phyloP scores from a whole-genome alignment of 352 stramenopile species.

The Phytopythium boreale region DNA sequence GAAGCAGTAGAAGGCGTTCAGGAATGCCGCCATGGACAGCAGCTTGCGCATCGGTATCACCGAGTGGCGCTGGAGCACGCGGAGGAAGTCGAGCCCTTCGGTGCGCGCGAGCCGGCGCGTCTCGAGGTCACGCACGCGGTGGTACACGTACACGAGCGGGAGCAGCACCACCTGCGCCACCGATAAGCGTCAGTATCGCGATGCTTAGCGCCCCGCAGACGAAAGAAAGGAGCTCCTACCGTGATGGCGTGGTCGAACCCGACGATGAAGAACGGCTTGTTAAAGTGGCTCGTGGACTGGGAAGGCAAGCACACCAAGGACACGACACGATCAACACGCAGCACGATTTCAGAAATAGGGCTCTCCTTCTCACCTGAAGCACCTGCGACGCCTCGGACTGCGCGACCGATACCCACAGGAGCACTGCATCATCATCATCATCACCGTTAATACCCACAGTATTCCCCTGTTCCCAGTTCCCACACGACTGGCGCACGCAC shows the following conservation, averaged over 20 bases:
- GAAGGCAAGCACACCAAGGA: neutral
- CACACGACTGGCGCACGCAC: neutral
- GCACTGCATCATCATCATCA: conserved; percentile 9
- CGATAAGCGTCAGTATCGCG: neutral
- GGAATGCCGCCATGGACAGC: conserved; percentile 20
- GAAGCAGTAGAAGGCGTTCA: conserved; percentile 38
- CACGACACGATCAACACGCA: neutral
- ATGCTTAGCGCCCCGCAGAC: neutral
- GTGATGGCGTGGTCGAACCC: conserved; percentile 52
- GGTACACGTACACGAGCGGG: conserved; percentile 32
- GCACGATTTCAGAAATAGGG: neutral
- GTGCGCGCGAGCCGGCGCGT: conserved; percentile 4
- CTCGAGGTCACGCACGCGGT: conserved; percentile 21
- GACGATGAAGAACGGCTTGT: conserved; percentile 56
- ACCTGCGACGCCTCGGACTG: conserved; percentile 28
- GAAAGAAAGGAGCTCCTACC: conserved; percentile 2
- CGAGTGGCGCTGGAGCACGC: conserved; percentile 24
- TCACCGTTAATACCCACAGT: neutral
- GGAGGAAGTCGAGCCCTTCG: conserved; percentile 6
- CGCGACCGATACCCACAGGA: conserved; percentile 29
- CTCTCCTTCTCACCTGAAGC: conserved; percentile 13
- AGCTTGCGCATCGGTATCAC: conserved; percentile 17
- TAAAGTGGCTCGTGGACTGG: conserved; percentile 13
- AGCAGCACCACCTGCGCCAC: conserved; percentile 31
- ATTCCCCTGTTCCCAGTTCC: neutral